Base-by-base conservation (phyloP, 768 basidiomycete genomes). In the Naganishia vaughanmartiniae region DNA sequence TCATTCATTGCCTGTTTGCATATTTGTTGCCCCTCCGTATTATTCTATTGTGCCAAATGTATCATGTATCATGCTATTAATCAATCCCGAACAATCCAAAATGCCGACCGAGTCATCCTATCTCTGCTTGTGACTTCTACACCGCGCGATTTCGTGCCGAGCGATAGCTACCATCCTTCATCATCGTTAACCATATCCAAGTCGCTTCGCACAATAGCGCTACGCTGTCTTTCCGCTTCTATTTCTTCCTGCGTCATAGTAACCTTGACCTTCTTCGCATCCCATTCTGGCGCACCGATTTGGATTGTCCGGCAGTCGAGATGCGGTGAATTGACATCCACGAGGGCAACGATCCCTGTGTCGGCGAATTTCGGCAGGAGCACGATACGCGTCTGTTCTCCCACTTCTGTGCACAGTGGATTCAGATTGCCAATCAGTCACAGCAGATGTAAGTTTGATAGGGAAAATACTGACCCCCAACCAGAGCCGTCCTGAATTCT, bases 341-440 rank as follows among this genome's bases (percentile, higher is more conserved):
- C 84, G 11, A 96, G 83, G 24, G 89, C 90, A 63, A 98, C 79
- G 48, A 85, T 83, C 1, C 93, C 93, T 11, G 90, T 90, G 77
- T 88, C 84, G 19, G 87, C 84, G 77, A 97, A 97, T 45, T 84
- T 85, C 0, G 95, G 95, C 30, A 96, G 82, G 70, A 95, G 83
- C 30, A 97, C 85, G 46, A 96, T 83, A 65, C 93, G 84, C 73
- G 77, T 85, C 15, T 74, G 80, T 34, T 72, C 51, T 30, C 75
- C 74, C 0, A 70, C 24, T 26, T 79, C 76, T 76, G 45, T 19
- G 21, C 30, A 28, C 34, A 36, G 15, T 15, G 28, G 24, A 63
- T 36, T 6, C 11, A 66, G 31, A 34, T 9, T 1, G 2, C 9
- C 54, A 26, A 14, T 30, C 26, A 51, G 66, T 1, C 39, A 24